Conservation (phyloP, 805 yeast genomes). For the Spathaspora boniae region DNA sequence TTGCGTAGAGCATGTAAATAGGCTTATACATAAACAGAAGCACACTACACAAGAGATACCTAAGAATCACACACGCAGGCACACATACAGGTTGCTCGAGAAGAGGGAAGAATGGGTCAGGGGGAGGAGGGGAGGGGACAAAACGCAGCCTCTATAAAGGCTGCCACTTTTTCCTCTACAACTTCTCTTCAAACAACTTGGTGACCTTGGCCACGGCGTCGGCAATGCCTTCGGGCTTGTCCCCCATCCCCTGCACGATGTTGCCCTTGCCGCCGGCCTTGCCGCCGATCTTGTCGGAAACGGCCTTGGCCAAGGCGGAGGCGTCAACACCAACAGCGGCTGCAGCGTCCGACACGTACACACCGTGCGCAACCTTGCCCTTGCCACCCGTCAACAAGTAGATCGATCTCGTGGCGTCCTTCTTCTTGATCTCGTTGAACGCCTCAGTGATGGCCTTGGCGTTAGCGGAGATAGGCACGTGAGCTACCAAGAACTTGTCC, state of each 20-base stretch:
- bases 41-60: too few relatives aligned
- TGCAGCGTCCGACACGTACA: slow-evolving; percentile 75
- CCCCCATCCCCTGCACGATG: slow-evolving; percentile 96
- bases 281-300: slow-evolving; percentile 80
- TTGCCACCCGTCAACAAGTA: slow-evolving; percentile 73
- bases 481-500: slow-evolving; percentile 59
- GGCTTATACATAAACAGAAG: too few relatives aligned
- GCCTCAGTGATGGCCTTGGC: slow-evolving; percentile 96
- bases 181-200: slow-evolving; percentile 57
- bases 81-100: too few relatives aligned
- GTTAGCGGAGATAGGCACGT: slow-evolving; percentile 69
- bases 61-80: too few relatives aligned
- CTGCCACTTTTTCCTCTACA: slow-evolving; percentile 29
- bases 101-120: too few relatives aligned
- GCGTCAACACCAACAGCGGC: slow-evolving; percentile 70
- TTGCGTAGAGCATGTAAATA: too few relatives aligned
- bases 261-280: slow-evolving; percentile 98
- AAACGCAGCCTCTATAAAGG: neutral
- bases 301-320: slow-evolving; percentile 68
- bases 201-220: slow-evolving; percentile 73
- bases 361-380: slow-evolving; percentile 91
- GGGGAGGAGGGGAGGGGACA: too few relatives aligned
- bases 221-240: slow-evolving; percentile 62
- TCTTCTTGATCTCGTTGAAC: slow-evolving; percentile 74
- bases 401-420: slow-evolving; percentile 67